A percentile compares a stretch with the other conserved stretches of the same genome.
Evolutionary conservation across 148 eudicot genomes (phyloP).

Genomic region (Silene conica): DNA sequence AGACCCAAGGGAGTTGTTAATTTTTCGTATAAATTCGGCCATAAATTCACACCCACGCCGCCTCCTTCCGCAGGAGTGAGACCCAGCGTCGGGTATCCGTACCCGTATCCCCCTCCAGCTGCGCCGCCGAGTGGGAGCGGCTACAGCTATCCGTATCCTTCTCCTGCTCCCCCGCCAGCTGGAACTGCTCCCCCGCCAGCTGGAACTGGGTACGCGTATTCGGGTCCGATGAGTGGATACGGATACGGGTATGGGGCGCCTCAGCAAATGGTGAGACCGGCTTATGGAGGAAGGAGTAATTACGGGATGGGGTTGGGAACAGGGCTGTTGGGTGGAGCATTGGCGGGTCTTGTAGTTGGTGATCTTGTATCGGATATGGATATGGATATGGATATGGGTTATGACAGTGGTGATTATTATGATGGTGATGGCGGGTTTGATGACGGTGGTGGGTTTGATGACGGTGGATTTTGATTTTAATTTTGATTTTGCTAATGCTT

Average conservation of each 20-base stretch:
- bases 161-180: constrained; percentile 13
- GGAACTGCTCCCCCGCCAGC: no score
- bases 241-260: constrained; percentile 20
- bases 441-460: no score
- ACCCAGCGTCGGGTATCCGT: constrained; percentile 41
- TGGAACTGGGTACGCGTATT: constrained; percentile 11
- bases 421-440: constrained; percentile 17
- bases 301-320: constrained; percentile 35
- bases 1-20: constrained; percentile 52
- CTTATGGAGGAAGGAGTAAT: constrained; percentile 30
- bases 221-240: constrained; percentile 22
- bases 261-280: constrained; percentile 18
- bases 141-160: constrained; percentile 27
- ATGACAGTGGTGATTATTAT: constrained; percentile 11
- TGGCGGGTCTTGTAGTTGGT: constrained; percentile 58
- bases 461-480: neutral
- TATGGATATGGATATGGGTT: no score
- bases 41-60: constrained; percentile 10
- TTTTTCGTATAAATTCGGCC: constrained; percentile 52
- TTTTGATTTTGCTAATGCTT: no score
- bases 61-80: neutral
- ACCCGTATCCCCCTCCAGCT: neutral
- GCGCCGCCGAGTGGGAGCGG: neutral
- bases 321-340: constrained; percentile 61
- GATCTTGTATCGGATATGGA: constrained; percentile 49